Conservation (phyloP, 805 yeast genomes). For the Tetrapisispora iriomotensis region DNA sequence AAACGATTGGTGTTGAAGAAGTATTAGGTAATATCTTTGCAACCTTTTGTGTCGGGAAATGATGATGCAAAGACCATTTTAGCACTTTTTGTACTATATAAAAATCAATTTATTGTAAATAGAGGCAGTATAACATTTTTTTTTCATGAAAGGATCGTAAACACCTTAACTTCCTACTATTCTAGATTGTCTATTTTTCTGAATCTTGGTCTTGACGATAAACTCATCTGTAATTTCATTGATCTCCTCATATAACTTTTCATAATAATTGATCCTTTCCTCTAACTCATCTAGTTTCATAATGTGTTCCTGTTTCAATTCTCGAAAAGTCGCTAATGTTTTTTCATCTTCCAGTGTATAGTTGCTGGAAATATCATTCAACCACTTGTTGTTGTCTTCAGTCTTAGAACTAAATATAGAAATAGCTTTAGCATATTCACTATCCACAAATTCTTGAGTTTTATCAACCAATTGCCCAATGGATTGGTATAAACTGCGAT, state of each 20-base stretch:
- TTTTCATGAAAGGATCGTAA: background rate
- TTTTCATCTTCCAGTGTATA: slow-evolving; percentile 18
- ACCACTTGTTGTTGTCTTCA: slow-evolving; percentile 14
- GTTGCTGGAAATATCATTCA: slow-evolving; percentile 13
- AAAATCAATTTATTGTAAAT: background rate
- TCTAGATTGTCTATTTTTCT: slow-evolving; percentile 12
- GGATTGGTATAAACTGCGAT: slow-evolving; percentile 10
- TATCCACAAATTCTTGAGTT: slow-evolving; percentile 21
- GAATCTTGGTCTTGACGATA: slow-evolving; percentile 33
- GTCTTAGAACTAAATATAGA: slow-evolving; percentile 19
- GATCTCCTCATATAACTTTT: slow-evolving; percentile 42
- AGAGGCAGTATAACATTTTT: too few relatives aligned
- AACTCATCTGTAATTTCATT: slow-evolving; percentile 54
- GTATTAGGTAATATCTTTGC: slow-evolving; percentile 85
- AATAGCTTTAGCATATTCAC: slow-evolving; percentile 21
- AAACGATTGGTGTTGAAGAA: slow-evolving; percentile 81
- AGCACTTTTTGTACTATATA: background rate
- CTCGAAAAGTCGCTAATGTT: slow-evolving; percentile 24
- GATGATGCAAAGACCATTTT: too few relatives aligned
- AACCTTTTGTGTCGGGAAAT: slow-evolving; percentile 90
- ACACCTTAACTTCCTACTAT: background rate
- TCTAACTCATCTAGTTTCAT: slow-evolving; percentile 27
- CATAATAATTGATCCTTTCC: slow-evolving; percentile 32
- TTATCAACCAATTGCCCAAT: slow-evolving; percentile 15
- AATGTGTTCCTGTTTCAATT: slow-evolving; percentile 13